Evolutionary conservation across 306 rosid species (phyloP), one percentile per base, ranked within the genome.

Genomic region (Cyclanthera cordifolia): DNA sequence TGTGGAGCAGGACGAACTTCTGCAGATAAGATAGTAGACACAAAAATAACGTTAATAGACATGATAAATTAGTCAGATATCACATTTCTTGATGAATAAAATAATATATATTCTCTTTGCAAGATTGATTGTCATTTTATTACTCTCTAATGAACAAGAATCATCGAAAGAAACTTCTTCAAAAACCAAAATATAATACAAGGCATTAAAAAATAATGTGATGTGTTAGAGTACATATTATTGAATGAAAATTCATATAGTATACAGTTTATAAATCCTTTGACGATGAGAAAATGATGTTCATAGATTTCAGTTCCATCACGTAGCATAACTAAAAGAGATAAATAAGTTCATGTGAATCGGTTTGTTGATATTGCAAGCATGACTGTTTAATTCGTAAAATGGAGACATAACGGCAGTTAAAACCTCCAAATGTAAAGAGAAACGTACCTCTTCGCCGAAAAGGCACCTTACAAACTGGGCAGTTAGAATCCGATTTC

Each of bases 1-100:
- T 90, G 96, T 55, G 90, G 96, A 78, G 87, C 94, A 54, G 95
- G 90, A 1, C 95, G 91, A 82, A 93, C 75, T 90, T 90, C 99
- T 90, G 63, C 66, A 60, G 8, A 8, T 10, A 69, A 46, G 54
- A 19, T 21, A 2, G 34, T 20, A 3, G 34, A 32, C 34, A 25
- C 28, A 45, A 16, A 21, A 39, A 13, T 24, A 41, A 16, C 14
- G 25, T 65, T 23, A 45, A 15, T 66, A 65, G 70, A 65, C 30
- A 24, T 65, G 32, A 24, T 13, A 65, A 43, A 65, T 12, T 65
- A 45, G 24, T 15, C 15, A 46, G 15, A 37, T 24, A 43, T 3
- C 39, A 0, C 39, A 0, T 14, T 43, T 21, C 11, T 21, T 20
- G 13, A 43, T 5, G 20, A 19, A 64, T 21, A 64, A 3, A 32